These are phyloP conservation scores for Hawksworthiomyces lignivorus DNA, from an alignment of 2,329 filamentous ascomycete species.

Conservation along the genomic window DNA sequence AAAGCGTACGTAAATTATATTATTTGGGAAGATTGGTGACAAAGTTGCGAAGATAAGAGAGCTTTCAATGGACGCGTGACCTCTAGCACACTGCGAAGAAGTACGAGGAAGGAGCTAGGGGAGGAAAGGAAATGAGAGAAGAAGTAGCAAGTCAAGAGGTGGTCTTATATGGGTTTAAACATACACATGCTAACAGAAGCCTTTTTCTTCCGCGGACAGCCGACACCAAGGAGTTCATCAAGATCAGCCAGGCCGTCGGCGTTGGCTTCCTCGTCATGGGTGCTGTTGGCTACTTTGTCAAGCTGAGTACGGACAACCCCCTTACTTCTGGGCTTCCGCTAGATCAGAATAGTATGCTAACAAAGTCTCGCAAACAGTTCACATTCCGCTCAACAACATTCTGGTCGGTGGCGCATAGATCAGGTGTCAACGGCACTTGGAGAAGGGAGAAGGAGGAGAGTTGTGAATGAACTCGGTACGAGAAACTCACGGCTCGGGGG, in stretches of 20 bases:
- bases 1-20: constrained; percentile 41
- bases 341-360: neutral
- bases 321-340: neutral
- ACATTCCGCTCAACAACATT: constrained; percentile 64
- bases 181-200: constrained; percentile 17
- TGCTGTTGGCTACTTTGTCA: constrained; percentile 61
- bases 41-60: too few species aligned
- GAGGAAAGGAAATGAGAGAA: neutral
- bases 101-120: too few species aligned
- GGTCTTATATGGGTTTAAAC: too few species aligned
- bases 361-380: constrained; percentile 35
- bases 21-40: too few species aligned
- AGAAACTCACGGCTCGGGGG: too few species aligned
- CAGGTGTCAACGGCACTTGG: too few species aligned
- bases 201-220: constrained; percentile 23
- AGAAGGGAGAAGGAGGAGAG: neutral
- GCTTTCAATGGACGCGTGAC: neutral
- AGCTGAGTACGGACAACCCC: constrained; percentile 49
- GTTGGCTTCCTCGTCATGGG: constrained; percentile 66
- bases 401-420: constrained; percentile 57
- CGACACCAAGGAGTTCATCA: constrained; percentile 46
- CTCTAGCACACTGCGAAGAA: too few species aligned
- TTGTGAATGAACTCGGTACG: too few species aligned
- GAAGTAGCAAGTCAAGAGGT: too few species aligned
- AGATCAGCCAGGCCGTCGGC: constrained; percentile 50